Evolutionary conservation across 2,329 filamentous ascomycete species (phyloP).

Genomic region (Cephalotrichum gorgonifer): DNA sequence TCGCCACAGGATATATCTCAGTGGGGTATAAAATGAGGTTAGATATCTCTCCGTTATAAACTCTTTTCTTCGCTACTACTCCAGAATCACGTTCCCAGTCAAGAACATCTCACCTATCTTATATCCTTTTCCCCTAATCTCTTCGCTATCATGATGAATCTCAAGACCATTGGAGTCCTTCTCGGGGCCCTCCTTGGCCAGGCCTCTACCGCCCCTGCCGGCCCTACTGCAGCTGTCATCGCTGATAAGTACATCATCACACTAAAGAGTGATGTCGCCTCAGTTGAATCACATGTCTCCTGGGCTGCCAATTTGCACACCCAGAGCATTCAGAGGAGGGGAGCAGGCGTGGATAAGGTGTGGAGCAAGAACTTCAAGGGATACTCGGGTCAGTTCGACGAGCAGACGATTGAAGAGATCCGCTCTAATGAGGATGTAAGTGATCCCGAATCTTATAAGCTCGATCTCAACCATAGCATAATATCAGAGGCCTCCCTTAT

Average conservation of each 20-base stretch:
- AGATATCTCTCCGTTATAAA: no score
- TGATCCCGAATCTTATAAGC: background rate
- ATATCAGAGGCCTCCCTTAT: no score
- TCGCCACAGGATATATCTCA: no score
- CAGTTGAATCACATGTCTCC: slow-evolving; percentile 20
- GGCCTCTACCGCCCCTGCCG: slow-evolving; percentile 17
- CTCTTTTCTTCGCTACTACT: background rate
- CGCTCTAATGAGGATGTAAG: slow-evolving; percentile 28
- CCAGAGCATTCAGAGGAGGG: slow-evolving; percentile 17
- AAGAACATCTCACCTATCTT: no score
- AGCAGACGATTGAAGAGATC: slow-evolving; percentile 27
- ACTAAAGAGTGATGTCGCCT: slow-evolving; percentile 22
- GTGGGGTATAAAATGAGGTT: no score
- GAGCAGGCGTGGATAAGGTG: slow-evolving; percentile 8
- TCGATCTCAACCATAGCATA: background rate
- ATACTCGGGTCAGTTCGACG: slow-evolving; percentile 32
- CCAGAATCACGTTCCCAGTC: no score
- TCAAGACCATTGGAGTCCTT: slow-evolving; percentile 18
- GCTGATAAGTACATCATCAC: slow-evolving; percentile 34
- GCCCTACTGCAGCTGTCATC: slow-evolving; percentile 12
- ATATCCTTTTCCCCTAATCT: no score
- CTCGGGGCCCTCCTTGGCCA: slow-evolving; percentile 21
- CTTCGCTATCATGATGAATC: slow-evolving; percentile 14
- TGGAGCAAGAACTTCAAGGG: slow-evolving; percentile 19
- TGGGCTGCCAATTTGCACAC: slow-evolving; percentile 20